Base-by-base conservation (phyloP, 2,329 filamentous ascomycete genomes). In the Coniella vitis region DNA sequence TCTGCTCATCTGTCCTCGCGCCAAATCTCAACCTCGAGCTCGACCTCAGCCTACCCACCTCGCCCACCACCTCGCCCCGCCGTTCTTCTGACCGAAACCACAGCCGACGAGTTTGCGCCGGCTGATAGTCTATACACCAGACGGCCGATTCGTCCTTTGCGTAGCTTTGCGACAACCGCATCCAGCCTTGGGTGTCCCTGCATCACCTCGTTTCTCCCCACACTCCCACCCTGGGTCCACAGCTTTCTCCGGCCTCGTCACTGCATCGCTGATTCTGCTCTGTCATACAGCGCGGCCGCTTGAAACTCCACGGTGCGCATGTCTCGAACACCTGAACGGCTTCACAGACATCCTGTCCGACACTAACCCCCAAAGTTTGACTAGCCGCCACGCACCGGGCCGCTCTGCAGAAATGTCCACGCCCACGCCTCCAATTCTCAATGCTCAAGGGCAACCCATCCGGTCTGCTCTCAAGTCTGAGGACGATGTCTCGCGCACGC, bases 401-500 rank as follows among this genome's bases (percentile, higher is more conserved):
- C n/a, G 9, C 9, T 17, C 3, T 21, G 4, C 14, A 8, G 10
- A 25, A 4, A 53, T 51, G 48, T 42, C 51, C 35, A 35, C 44
- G 32, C 34, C 51, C 32, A 38, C 44, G 7, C 38, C 48, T 4
- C 48, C 51, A 38, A 36, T 52, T n/a, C 46, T 53, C 44, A 53
- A 53, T 37, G 44, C 48, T 14, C 44, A 51, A 32, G 51, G 52
- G 10, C 48, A 49, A 16, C 48, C 50, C 31, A 43, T 53, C 32
- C 53, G 55, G 35, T 50, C 54, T 20, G 50, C 50, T 25, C 38
- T 58, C 25, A 52, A 48, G 55, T 34, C 20, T 48, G 48, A 54
- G 29, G 51, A 49, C 17, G 50, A 55, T 43, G 46, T 43, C 45
- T 19, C 37, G 17, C 42, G 46, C 21, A 38, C 39, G 13, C 38